These are phyloP conservation scores for Backusella macrospora DNA, from an alignment of 192 early-diverging fungal genomes.

Conservation along the genomic window DNA sequence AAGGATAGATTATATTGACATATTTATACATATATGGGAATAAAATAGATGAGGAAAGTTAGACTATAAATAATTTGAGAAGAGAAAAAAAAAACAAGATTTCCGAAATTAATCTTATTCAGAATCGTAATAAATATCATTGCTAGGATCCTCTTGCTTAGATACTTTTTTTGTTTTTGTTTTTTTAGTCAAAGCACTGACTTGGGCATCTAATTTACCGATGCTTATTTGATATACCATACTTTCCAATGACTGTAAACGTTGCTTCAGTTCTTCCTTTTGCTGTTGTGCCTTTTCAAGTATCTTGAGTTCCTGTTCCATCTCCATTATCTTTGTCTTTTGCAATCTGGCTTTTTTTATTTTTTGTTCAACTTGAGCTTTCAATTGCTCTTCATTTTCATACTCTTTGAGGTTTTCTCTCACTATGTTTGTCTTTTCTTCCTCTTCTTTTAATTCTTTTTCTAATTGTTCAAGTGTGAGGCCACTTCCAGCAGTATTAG, in stretches of 20 bases:
- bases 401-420: neutral
- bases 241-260: constrained; percentile 1
- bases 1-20: too few species aligned
- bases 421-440: neutral
- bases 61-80: too few species aligned
- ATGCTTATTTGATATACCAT: constrained; percentile 8
- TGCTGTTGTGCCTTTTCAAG: neutral
- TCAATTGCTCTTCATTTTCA: neutral
- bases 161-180: neutral
- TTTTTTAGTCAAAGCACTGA: neutral
- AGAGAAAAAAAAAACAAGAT: too few species aligned
- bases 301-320: neutral
- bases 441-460: constrained; percentile 10
- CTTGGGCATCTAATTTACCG: neutral
- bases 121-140: constrained; percentile 11
- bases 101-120: neutral
- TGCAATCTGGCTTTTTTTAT: neutral
- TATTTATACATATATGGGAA: too few species aligned
- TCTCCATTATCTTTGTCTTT: neutral
- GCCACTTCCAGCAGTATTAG: neutral
- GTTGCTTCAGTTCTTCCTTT: neutral
- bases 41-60: too few species aligned
- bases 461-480: neutral
- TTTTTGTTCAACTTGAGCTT: neutral
- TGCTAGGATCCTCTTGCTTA: neutral